Conservation (phyloP, 176 grass and related monocot species). For the Eragrostis nindensis region DNA sequence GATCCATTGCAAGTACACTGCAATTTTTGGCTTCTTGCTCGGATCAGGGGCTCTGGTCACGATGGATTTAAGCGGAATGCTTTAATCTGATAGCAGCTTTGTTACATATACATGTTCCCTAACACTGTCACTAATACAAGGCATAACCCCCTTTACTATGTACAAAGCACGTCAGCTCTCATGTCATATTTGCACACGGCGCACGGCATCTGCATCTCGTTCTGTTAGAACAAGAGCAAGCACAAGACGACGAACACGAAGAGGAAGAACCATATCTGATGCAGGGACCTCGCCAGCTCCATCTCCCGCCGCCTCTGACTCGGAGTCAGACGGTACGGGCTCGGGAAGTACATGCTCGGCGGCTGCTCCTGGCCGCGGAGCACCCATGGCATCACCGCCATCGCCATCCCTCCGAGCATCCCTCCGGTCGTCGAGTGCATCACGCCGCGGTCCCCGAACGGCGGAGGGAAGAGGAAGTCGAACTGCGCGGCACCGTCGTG, state of each 20-base stretch:
- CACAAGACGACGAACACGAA: conserved; percentile 63
- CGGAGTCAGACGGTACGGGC: conserved; percentile 52
- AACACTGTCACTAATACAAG: not conserved
- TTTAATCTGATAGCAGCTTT: not conserved
- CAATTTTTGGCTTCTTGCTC: conserved; percentile 5
- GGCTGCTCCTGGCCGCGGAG: conserved; percentile 39
- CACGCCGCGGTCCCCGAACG: conserved; percentile 16
- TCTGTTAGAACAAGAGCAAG: conserved; percentile 66
- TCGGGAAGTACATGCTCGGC: conserved; percentile 37
- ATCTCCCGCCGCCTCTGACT: conserved; percentile 63
- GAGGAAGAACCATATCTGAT: conserved; percentile 85
- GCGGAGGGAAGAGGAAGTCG: conserved; percentile 7
- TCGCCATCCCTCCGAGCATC: conserved; percentile 52
- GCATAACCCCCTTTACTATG: conserved; percentile 13
- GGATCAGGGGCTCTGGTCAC: not conserved
- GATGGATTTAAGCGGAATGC: not conserved
- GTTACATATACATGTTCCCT: not conserved
- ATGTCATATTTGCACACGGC: not conserved
- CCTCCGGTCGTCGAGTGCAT: conserved; percentile 63
- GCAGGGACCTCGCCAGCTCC: conserved; percentile 70
- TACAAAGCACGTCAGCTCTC: not conserved
- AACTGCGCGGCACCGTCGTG: conserved; percentile 7
- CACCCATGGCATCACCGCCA: conserved; percentile 62
- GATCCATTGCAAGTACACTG: not conserved
- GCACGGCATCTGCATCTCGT: not conserved